Evolutionary conservation across 805 yeast species (phyloP), one percentile per base, ranked within the genome.

Genomic region (Metschnikowia amazonensis): DNA sequence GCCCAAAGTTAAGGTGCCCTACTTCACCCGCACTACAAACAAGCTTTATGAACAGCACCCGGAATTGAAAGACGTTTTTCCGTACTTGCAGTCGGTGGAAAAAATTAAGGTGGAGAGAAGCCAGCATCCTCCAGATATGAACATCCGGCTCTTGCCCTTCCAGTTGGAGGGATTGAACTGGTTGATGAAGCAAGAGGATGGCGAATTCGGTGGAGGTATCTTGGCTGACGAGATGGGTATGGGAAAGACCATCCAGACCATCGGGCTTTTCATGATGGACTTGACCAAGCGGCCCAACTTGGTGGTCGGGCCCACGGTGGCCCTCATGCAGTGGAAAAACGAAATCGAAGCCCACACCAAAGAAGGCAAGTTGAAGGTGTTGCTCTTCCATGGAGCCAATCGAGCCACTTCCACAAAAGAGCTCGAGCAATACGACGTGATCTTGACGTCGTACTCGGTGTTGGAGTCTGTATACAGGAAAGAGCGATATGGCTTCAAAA

Each of bases 181-280:
- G 99, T 74, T 94, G 49, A 55, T 79, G 11, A 74, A 80, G 40
- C 98, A 92, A 66, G 98, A 92, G 60, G 81, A 81, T 18, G 74
- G 86, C 20, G 76, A 73, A 35, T 92, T 85, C 64, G 74, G 77
- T 13, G 99, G 99, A 21, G 99, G 98, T 13, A 84, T 94, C 8
- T 70, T 94, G 38, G 98, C 99, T 4, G 99, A 94, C 70, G 99
- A 94, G 66, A 94, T 94, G 99, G 99, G 99, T 30, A 92, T 94
- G 98, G 99, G 99, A 51, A 94, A 94, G 59, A 94, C 99, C 0
- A 90, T 94, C 41, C 99, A 94, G 66, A 92, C 96, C 31, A 92
- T 94, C 50, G 94, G 95, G 0, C 66, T 94, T 36, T 79, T 94
- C 59, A 80, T 90, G 81, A 64, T 74, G 38, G 95, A 89, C 62